Conservation (phyloP, 192 early-diverging fungal species). For the Oehlia diaphana region DNA sequence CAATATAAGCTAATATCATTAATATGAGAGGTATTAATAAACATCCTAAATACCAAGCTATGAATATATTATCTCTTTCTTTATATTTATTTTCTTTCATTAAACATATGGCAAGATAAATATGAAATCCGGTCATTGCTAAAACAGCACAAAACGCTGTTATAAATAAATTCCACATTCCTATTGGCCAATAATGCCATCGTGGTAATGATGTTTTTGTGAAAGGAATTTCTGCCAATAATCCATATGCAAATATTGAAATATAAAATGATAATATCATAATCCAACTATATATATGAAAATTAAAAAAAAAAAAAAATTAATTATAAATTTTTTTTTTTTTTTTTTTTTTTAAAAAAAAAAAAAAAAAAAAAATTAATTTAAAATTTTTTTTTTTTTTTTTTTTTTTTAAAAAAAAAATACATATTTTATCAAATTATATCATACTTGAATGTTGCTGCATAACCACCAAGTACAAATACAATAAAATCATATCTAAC, state of each 20-base stretch:
- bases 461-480: slow-evolving; percentile 78
- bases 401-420: neutral
- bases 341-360: neutral
- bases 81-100: slow-evolving; percentile 23
- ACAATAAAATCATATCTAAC: slow-evolving; percentile 64
- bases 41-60: slow-evolving; percentile 48
- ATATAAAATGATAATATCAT: slow-evolving; percentile 40
- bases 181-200: slow-evolving; percentile 62
- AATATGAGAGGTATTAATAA: slow-evolving; percentile 47
- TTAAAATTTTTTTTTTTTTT: neutral
- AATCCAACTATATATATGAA: slow-evolving; percentile 35
- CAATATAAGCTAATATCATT: slow-evolving; percentile 35
- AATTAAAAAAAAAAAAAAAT: neutral
- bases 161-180: slow-evolving; percentile 65
- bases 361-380: too few species aligned
- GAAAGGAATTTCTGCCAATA: slow-evolving; percentile 68
- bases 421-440: neutral
- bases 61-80: slow-evolving; percentile 28
- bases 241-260: slow-evolving; percentile 45
- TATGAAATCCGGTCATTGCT: slow-evolving; percentile 60
- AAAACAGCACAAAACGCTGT: slow-evolving; percentile 56
- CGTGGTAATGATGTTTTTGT: slow-evolving; percentile 64
- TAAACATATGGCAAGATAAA: slow-evolving; percentile 43
- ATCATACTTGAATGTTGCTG: slow-evolving; percentile 62
- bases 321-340: neutral